Evolutionary conservation across 169 alveolate genomes (phyloP).

Genomic region (Babesia caballi): DNA sequence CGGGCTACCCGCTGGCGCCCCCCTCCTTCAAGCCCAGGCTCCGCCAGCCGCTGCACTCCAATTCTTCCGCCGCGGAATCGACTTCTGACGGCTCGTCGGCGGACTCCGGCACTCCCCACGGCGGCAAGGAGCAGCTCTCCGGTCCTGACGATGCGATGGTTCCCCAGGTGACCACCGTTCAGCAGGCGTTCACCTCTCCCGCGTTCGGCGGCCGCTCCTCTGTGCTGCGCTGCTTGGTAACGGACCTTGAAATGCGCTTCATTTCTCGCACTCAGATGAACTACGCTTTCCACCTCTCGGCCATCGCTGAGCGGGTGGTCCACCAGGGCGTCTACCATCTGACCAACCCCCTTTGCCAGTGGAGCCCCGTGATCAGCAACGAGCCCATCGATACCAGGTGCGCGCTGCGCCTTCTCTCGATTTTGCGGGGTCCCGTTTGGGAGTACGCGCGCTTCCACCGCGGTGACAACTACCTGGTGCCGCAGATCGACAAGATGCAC

Average conservation of each 20-base stretch:
- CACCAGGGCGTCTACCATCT: conserved; percentile 26
- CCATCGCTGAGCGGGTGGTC: conserved; percentile 30
- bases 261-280: conserved; percentile 34
- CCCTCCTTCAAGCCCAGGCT: not conserved
- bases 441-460: too few relatives aligned
- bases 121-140: not conserved
- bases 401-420: not conserved
- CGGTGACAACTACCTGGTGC: too few relatives aligned
- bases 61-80: not conserved
- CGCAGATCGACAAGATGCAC: too few relatives aligned
- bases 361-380: conserved; percentile 22
- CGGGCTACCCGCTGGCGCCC: not conserved
- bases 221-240: conserved; percentile 7
- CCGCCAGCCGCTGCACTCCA: not conserved
- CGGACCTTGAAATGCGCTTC: conserved; percentile 12
- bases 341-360: not conserved
- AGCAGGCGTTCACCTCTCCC: conserved; percentile 8
- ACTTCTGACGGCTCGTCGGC: not conserved
- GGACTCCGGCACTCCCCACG: too few relatives aligned
- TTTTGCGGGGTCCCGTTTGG: not conserved
- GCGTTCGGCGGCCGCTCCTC: conserved; percentile 28
- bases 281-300: conserved; percentile 26
- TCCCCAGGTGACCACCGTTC: not conserved
- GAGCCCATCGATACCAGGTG: conserved; percentile 5
- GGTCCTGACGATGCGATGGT: not conserved